Percentiles rank a stretch among this genome's conserved stretches.
These are phyloP conservation scores for Jacaranda mimosifolia DNA, from an alignment of 257 asterid species.

Conservation along the genomic window DNA sequence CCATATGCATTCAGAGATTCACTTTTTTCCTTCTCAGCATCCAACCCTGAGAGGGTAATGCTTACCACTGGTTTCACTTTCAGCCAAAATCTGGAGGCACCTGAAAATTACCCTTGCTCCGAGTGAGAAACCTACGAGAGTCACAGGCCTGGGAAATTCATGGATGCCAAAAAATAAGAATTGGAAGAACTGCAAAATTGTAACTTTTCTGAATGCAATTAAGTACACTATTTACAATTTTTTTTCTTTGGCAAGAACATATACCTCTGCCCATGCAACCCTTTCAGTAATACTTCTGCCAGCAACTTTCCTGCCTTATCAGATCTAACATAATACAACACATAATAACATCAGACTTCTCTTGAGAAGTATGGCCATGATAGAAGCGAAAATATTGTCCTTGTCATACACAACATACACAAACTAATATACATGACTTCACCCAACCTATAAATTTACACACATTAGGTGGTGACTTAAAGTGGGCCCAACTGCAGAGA, in stretches of 20 bases:
- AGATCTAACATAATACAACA: constrained; percentile 57
- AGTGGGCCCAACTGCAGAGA: too few relatives aligned
- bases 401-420: background rate
- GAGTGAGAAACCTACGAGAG: constrained; percentile 94
- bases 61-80: constrained; percentile 67
- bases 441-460: background rate
- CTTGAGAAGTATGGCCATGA: background rate
- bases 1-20: background rate
- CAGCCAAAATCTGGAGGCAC: constrained; percentile 87
- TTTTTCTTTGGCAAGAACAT: background rate
- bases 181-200: background rate
- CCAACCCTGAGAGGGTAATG: background rate
- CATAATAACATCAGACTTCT: background rate
- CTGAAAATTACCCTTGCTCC: constrained; percentile 94
- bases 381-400: background rate
- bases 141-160: constrained; percentile 85
- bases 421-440: background rate
- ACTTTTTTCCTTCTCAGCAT: background rate
- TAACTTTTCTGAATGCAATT: constrained; percentile 29
- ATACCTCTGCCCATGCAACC: constrained; percentile 90
- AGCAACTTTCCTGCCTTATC: constrained; percentile 93
- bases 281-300: constrained; percentile 86
- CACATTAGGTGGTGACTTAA: too few relatives aligned
- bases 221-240: background rate
- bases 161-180: constrained; percentile 30